Percentiles rank a stretch among this genome's conserved stretches.
Conservation (phyloP, 345 rosid species). For the Camelina hispida region DNA sequence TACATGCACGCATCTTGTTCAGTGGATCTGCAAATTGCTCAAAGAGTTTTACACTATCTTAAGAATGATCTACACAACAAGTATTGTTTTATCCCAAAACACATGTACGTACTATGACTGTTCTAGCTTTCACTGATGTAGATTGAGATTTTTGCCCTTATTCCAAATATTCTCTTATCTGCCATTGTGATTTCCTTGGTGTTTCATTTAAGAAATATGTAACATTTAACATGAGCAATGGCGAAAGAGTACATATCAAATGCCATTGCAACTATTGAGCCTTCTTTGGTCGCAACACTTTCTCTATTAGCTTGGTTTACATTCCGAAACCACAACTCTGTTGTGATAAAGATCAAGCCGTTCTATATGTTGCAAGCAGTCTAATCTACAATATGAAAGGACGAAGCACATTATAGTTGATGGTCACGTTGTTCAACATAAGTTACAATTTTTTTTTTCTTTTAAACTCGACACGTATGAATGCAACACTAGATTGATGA, state of each 20-base stretch:
- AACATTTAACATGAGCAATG: background rate
- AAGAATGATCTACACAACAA: background rate
- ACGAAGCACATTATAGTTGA: background rate
- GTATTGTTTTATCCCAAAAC: background rate
- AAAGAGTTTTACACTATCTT: background rate
- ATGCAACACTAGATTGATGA: background rate
- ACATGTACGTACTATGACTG: background rate
- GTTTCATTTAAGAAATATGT: background rate
- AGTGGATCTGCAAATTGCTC: background rate
- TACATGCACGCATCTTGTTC: background rate
- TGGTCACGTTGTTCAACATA: background rate
- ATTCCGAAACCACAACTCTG: background rate
- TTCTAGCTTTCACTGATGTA: background rate
- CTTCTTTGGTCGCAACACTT: background rate
- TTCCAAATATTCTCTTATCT: background rate
- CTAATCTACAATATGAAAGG: background rate
- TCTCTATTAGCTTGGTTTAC: background rate
- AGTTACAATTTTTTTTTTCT: background rate
- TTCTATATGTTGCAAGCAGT: background rate
- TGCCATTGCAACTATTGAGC: background rate
- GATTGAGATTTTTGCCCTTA: background rate
- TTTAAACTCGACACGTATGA: background rate
- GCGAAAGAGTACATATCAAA: background rate
- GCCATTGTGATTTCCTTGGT: background rate
- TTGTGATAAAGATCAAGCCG: background rate